Conservation (phyloP, 2,329 filamentous ascomycete species). For the Aotearoamyces nothofagi region DNA sequence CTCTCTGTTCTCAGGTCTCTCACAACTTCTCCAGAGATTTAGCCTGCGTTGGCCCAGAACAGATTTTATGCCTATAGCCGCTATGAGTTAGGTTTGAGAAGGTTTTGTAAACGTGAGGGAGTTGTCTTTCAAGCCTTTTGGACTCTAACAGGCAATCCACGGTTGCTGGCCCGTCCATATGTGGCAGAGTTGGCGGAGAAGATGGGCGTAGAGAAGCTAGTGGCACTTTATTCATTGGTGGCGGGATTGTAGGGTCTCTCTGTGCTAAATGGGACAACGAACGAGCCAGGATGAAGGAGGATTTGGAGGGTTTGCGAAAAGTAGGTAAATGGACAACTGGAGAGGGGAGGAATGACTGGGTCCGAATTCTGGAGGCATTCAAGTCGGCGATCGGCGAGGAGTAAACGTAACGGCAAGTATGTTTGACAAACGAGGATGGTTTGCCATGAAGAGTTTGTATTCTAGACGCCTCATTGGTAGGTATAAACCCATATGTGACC, state of each 20-base stretch:
- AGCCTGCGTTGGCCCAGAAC: constrained; percentile 58
- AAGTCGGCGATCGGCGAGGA: constrained; percentile 15
- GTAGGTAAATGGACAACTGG: constrained; percentile 27
- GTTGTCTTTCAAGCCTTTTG: constrained; percentile 46
- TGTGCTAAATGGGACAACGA: constrained; percentile 41
- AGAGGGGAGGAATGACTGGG: constrained; percentile 32
- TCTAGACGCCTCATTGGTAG: no score
- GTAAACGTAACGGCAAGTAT: no score
- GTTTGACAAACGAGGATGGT: no score
- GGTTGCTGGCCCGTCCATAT: constrained; percentile 27
- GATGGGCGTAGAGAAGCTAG: constrained; percentile 24
- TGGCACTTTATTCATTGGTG: constrained; percentile 40
- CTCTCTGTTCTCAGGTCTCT: constrained; percentile 39
- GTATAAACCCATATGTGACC: no score
- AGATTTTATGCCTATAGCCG: constrained; percentile 46
- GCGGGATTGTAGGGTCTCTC: constrained; percentile 31
- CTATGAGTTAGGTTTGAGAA: constrained; percentile 45
- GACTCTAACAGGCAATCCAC: constrained; percentile 43
- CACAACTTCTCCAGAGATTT: constrained; percentile 27
- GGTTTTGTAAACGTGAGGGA: constrained; percentile 32
- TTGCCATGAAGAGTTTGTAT: no score
- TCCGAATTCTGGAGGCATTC: constrained; percentile 29
- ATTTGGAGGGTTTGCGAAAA: constrained; percentile 27
- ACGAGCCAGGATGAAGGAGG: constrained; percentile 32
- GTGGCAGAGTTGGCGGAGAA: constrained; percentile 33